Conservation (phyloP, 1,139 yeast species). For the Zygosaccharomyces sapae region DNA sequence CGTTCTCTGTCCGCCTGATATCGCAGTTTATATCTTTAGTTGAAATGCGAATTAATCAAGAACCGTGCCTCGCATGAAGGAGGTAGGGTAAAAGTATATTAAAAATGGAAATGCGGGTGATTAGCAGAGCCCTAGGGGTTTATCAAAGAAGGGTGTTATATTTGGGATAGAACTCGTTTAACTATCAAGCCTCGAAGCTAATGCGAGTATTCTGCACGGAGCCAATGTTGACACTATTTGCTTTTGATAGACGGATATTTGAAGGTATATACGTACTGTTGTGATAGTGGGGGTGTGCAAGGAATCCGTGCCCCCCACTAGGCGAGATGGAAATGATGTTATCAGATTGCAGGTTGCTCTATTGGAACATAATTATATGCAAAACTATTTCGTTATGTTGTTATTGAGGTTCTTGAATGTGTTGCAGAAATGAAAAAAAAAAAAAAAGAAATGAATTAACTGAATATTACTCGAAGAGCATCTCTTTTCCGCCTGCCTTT, state of each 20-base stretch:
- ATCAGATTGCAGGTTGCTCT: too few relatives aligned
- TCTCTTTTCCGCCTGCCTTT: constrained; percentile 15
- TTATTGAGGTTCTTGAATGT: too few relatives aligned
- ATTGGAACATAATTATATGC: too few relatives aligned
- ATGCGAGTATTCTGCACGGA: neutral
- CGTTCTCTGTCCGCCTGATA: neutral
- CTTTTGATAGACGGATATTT: neutral
- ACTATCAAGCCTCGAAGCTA: neutral
- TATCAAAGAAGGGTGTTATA: neutral
- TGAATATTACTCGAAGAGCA: constrained; percentile 12
- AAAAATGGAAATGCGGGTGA: neutral
- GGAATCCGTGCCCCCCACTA: neutral
- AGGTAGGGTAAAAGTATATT: neutral
- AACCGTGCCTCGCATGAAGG: neutral
- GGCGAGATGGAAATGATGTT: neutral
- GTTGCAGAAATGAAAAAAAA: too few relatives aligned
- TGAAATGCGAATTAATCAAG: neutral
- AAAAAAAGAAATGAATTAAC: constrained; percentile 5
- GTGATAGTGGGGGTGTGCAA: neutral
- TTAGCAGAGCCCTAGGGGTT: neutral
- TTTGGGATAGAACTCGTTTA: neutral
- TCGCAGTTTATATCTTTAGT: neutral
- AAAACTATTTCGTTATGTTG: too few relatives aligned
- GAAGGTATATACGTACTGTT: neutral
- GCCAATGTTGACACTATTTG: neutral